A percentile compares a stretch with the other conserved stretches of the same genome.
phyloP scores from a whole-genome alignment of 2,329 filamentous ascomycete species.

The Arthrobotrys megalospora region DNA sequence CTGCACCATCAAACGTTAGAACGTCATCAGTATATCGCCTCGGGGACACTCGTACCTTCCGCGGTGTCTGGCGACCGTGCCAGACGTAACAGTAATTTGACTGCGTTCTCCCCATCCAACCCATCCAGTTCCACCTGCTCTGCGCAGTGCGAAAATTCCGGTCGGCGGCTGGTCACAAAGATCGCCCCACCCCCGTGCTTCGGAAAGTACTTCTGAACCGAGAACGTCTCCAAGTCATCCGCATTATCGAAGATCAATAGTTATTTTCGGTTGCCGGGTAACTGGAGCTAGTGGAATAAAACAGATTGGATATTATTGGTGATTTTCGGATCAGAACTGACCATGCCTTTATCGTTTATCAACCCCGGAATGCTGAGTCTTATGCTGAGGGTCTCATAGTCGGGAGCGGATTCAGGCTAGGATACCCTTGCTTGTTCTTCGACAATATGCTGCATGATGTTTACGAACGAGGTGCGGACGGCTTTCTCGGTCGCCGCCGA shows the following conservation, averaged over 20 bases:
- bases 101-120: not conserved
- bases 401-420: slow-evolving; percentile 19
- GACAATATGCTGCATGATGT: slow-evolving; percentile 28
- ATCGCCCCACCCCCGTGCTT: slow-evolving; percentile 14
- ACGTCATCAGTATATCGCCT: too few species aligned
- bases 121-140: slow-evolving; percentile 24
- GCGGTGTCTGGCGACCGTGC: not conserved
- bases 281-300: slow-evolving; percentile 4
- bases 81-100: slow-evolving; percentile 12
- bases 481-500: slow-evolving; percentile 13
- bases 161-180: slow-evolving; percentile 28
- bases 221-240: slow-evolving; percentile 36
- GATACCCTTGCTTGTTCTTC: slow-evolving; percentile 5
- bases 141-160: slow-evolving; percentile 8
- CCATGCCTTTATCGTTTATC: slow-evolving; percentile 5
- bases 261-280: slow-evolving; percentile 16
- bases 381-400: slow-evolving; percentile 3
- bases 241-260: slow-evolving; percentile 39
- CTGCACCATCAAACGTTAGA: not conserved
- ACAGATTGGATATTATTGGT: not conserved
- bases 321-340: slow-evolving; percentile 3
- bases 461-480: slow-evolving; percentile 2
- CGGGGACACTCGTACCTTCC: too few species aligned
- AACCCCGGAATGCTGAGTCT: slow-evolving; percentile 20
- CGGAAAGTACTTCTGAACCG: slow-evolving; percentile 29